phyloP scores from a whole-genome alignment of 805 yeast genomes.

The Pichia insulana region DNA sequence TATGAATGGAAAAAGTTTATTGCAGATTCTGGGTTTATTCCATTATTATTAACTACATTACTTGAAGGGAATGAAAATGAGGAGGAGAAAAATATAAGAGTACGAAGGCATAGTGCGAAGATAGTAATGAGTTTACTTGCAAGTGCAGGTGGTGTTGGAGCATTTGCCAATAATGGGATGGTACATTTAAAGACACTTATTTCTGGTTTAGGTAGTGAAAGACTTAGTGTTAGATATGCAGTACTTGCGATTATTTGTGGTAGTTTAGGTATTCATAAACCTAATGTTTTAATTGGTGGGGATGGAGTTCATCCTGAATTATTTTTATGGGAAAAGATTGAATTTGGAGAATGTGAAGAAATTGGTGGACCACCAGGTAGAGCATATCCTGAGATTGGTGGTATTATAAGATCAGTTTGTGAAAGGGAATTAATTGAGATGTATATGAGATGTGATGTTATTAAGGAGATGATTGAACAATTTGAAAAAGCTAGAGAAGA shows the following conservation, averaged over 20 bases:
- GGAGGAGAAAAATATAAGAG: conserved; percentile 39
- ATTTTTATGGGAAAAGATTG: conserved; percentile 9
- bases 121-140: conserved; percentile 30
- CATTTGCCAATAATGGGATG: conserved; percentile 50
- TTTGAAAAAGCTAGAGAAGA: conserved; percentile 26
- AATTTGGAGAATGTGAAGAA: conserved; percentile 8
- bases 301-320: conserved; percentile 9
- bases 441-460: conserved; percentile 48
- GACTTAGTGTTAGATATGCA: conserved; percentile 6
- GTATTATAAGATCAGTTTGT: not conserved
- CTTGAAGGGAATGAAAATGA: conserved; percentile 40
- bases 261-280: conserved; percentile 43
- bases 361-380: not conserved
- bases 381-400: conserved; percentile 6
- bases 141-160: conserved; percentile 61
- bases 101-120: conserved; percentile 50
- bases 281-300: conserved; percentile 38
- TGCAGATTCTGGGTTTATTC: conserved; percentile 54
- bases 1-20: conserved; percentile 39
- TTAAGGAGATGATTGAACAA: conserved; percentile 38
- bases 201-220: conserved; percentile 36
- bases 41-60: conserved; percentile 57
- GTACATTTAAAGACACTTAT: conserved; percentile 49
- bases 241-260: conserved; percentile 10
- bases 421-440: conserved; percentile 4